Evolutionary conservation across 768 basidiomycete species (phyloP), one percentile per base, ranked within the genome.

Genomic region (Pholiota conissans): DNA sequence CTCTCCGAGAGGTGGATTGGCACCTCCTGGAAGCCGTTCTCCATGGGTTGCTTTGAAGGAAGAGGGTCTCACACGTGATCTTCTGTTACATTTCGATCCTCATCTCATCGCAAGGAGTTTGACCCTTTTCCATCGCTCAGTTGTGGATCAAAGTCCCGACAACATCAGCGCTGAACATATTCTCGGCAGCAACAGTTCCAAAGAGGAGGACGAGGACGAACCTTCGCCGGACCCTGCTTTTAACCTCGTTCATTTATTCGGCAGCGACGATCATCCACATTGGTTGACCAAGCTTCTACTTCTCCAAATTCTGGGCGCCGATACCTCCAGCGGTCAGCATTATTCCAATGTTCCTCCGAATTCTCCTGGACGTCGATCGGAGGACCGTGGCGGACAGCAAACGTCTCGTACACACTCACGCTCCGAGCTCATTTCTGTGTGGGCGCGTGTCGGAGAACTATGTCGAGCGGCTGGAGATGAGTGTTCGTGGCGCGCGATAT

Each of bases 231-330:
- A 54, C 13, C 27, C 29, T 11, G 28, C 18, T 1, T 49, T 26
- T 29, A 57, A 29, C 20, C 67, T 54, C 20, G n/a, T 22, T 14
- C 73, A 74, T 22, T 77, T 92, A 16, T 84, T 89, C 60, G 90
- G 91, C 6, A 86, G 74, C 56, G 86, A 89, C 27, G 84, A 84
- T 5, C 78, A 76, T 40, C 89, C 90, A 1, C 89, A 94, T 67
- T 94, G 91, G 91, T 74, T 93, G 39, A 93, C 92, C 13, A 86
- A 82, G 63, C 70, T 90, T 3, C 72, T 93, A 5, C 69, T 94
- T 1, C 68, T 86, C 42, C 90, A 91, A 66, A 81, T 92, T 11
- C 78, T 93, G 11, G 84, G 83, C 24, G 77, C 80, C 0, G 88
- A 89, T 63, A 76, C 79, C 1, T 74, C 79, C 7, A 70, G 53